A percentile compares a stretch with the other conserved stretches of the same genome.
These are phyloP conservation scores for Penicillium canescens DNA, from an alignment of 495 filamentous ascomycete species.

Conservation along the genomic window DNA sequence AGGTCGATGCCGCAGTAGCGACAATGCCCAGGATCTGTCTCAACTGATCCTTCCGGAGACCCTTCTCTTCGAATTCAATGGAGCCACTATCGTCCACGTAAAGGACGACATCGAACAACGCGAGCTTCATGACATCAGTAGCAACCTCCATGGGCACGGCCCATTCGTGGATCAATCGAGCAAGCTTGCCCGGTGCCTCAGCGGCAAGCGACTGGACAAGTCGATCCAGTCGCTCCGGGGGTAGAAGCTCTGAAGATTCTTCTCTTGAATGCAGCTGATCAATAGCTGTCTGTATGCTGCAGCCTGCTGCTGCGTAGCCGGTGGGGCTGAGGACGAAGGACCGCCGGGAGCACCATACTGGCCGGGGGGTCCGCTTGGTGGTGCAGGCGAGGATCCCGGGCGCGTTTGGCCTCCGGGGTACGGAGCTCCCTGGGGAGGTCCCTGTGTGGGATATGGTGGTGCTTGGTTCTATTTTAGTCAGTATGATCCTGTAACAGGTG, in stretches of 20 bases:
- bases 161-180: slow-evolving; percentile 55
- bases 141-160: slow-evolving; percentile 61
- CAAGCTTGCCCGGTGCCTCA: slow-evolving; percentile 50
- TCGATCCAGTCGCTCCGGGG: slow-evolving; percentile 45
- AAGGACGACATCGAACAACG: slow-evolving; percentile 65
- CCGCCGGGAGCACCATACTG: slow-evolving; percentile 26
- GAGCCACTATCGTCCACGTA: slow-evolving; percentile 76
- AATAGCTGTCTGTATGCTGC: slow-evolving; percentile 55
- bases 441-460: slow-evolving; percentile 32
- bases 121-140: slow-evolving; percentile 66
- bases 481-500: not conserved
- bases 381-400: slow-evolving; percentile 31
- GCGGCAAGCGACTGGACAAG: slow-evolving; percentile 37
- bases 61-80: slow-evolving; percentile 66
- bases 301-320: slow-evolving; percentile 48
- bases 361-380: slow-evolving; percentile 6
- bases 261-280: slow-evolving; percentile 56
- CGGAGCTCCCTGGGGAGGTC: slow-evolving; percentile 33
- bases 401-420: slow-evolving; percentile 33
- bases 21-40: slow-evolving; percentile 62
- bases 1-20: slow-evolving; percentile 64
- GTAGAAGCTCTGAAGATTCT: slow-evolving; percentile 56
- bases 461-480: slow-evolving; percentile 25
- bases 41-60: slow-evolving; percentile 66
- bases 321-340: slow-evolving; percentile 26